Base-by-base conservation (phyloP, 2,329 filamentous ascomycete genomes). In the Cladosporium colombiae region DNA sequence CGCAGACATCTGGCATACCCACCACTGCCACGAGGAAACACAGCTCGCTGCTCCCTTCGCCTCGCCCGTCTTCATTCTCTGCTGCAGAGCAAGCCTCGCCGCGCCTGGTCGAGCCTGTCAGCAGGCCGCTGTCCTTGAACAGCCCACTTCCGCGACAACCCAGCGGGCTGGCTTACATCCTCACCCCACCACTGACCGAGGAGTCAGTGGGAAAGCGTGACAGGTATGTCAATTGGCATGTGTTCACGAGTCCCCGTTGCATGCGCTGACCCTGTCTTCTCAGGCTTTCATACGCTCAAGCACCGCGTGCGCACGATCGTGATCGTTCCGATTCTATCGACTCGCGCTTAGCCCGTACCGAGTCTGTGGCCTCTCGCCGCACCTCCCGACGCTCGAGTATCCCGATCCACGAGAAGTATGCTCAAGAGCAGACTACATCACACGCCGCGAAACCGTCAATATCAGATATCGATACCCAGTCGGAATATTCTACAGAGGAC, bases 1-100 rank as follows among this genome's bases (percentile, higher is more conserved):
- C 78, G 37, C 78, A 79, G 69, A 73, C 78, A 49, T 77, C 77
- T 50, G 77, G 78, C 70, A 78, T 80, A 67, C 76, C 79, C 66
- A 73, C 76, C 68, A 78, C 80, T 64, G 78, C 85, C 70, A 80
- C 84, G 70, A 86, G 86, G 74, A 29, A 62, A 27, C 52, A 46
- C 23, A 37, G 33, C 23, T 56, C 67, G 13, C 63, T 65, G 18
- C 67, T 81, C 80, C 77, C 79, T 68, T 81, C 83, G 61, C 80
- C 83, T 68, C 75, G 83, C 64, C 77, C 81, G 65, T 74, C 75
- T 63, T 80, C 77, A 57, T 81, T 80, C 71, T 78, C 78, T 40
- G 74, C 75, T 65, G 74, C 77, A 70, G 78, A 74, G 75, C 81
- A 73, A 77, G 80, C 71, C 75, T 83, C 74, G 71, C 80, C 70